Base-by-base conservation (phyloP, 345 rosid species). In the Arabidopsis arenosa region DNA sequence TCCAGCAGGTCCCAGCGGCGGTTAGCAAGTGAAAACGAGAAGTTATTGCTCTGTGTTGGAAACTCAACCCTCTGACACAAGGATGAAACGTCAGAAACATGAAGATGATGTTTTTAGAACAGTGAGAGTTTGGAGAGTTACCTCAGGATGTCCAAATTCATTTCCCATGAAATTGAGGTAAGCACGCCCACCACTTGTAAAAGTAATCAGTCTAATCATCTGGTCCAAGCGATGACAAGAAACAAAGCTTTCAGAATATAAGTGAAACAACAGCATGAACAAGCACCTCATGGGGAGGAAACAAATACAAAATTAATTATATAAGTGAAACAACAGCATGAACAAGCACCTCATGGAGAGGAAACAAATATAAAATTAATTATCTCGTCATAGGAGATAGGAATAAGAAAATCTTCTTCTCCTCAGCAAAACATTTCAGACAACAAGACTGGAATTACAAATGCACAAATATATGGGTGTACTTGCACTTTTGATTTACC, bases 131-230 rank as follows among this genome's bases (percentile, higher is more conserved):
- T 52, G 57, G 51, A 37, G 79, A 73, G 52, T 81, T 75, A 92
- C 98, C 87, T 83, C 80, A 32, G 98, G 96, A 84, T 94, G 98
- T 78, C 93, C 98, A 84, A 94, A 94, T 84, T 94, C 98, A 64
- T 94, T 92, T 71, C 98, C 98, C 92, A 92, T 92, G 83, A 94
- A 94, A 78, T 87, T 94, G 74, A 94, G 97, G 85, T 89, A 94
- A 75, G 93, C 96, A 77, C 26, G 82, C 56, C 95, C 98, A 64
- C 97, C 86, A 39, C 90, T 78, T 32, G 98, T 80, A 75, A 88
- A 94, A 48, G 96, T 89, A 59, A 94, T 85, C 85, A 94, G 78
- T 85, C 89, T 88, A 70, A 86, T 90, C 97, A 94, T 92, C 98
- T 92, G 83, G 73, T 41, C 75, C 75, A 75, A 60, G 64, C 28